These are phyloP conservation scores for Claviceps spartinae DNA, from an alignment of 2,329 filamentous ascomycete species.

Conservation along the genomic window DNA sequence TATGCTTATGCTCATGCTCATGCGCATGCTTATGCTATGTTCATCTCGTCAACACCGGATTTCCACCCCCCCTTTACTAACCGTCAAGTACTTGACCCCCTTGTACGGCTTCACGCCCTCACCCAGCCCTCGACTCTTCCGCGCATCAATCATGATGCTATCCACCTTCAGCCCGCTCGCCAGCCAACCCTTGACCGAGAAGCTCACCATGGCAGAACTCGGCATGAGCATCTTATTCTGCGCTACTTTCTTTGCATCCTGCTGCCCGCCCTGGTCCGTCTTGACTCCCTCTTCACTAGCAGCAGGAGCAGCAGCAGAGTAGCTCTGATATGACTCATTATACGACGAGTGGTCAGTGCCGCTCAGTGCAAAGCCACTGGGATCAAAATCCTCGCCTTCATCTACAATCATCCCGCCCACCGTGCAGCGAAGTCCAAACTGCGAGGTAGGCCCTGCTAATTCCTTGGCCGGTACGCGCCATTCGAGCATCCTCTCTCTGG, in stretches of 20 bases:
- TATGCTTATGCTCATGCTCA: too few relatives aligned
- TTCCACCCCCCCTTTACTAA: constrained; percentile 52
- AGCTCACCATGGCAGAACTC: constrained; percentile 60
- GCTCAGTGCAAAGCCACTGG: constrained; percentile 36
- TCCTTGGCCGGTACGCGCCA: constrained; percentile 77
- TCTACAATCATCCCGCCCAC: constrained; percentile 52
- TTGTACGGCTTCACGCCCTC: constrained; percentile 91
- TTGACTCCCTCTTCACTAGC: constrained; percentile 21
- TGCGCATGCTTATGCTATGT: not conserved
- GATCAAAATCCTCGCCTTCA: constrained; percentile 33
- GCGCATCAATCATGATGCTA: constrained; percentile 54
- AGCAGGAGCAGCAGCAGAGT: constrained; percentile 9
- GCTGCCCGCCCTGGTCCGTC: constrained; percentile 24
- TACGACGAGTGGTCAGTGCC: constrained; percentile 34
- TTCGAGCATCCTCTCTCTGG: constrained; percentile 58
- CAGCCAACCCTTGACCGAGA: constrained; percentile 55
- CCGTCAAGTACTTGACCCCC: constrained; percentile 90
- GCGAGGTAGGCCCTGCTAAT: constrained; percentile 49
- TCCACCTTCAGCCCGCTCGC: constrained; percentile 55
- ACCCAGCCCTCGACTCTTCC: constrained; percentile 72
- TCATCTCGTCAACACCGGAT: constrained; percentile 36
- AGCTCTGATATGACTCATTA: constrained; percentile 42
- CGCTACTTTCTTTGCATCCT: constrained; percentile 43
- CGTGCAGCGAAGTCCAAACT: constrained; percentile 65
- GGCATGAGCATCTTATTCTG: constrained; percentile 71